Evolutionary conservation across 306 rosid species (phyloP).

Genomic region (apple (Malus domestica)): DNA sequence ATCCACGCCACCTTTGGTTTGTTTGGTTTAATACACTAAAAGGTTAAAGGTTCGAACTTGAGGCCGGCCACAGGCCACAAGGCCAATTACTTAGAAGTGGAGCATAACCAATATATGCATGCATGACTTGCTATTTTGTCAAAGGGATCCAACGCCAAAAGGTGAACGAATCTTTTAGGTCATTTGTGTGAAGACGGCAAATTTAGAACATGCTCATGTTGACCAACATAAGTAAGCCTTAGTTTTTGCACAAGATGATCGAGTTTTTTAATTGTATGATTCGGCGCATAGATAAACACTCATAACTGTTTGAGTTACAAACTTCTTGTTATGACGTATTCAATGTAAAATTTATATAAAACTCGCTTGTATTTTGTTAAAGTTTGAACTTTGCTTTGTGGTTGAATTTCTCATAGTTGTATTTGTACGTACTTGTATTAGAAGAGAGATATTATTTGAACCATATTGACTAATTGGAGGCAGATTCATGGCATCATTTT

Average conservation of each 20-base stretch:
- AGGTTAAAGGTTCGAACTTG: not conserved
- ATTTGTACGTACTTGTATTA: not conserved
- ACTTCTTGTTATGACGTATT: no score
- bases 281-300: not conserved
- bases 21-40: constrained; percentile 7
- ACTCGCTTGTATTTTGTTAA: not conserved
- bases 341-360: not conserved
- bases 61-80: not conserved
- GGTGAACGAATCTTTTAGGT: constrained; percentile 30
- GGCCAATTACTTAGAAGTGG: not conserved
- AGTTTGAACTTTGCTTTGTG: not conserved
- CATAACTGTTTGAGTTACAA: not conserved
- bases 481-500: no score
- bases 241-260: not conserved
- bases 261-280: not conserved
- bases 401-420: not conserved
- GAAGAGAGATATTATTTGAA: not conserved
- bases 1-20: not conserved
- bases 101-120: constrained; percentile 2
- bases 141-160: constrained; percentile 4
- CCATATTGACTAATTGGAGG: not conserved
- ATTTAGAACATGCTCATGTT: not conserved
- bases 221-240: not conserved
- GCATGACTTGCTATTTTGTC: constrained; percentile 18
- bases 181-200: not conserved